Evolutionary conservation across 2,329 filamentous ascomycete genomes (phyloP).

Genomic region (Lojkania enalia): DNA sequence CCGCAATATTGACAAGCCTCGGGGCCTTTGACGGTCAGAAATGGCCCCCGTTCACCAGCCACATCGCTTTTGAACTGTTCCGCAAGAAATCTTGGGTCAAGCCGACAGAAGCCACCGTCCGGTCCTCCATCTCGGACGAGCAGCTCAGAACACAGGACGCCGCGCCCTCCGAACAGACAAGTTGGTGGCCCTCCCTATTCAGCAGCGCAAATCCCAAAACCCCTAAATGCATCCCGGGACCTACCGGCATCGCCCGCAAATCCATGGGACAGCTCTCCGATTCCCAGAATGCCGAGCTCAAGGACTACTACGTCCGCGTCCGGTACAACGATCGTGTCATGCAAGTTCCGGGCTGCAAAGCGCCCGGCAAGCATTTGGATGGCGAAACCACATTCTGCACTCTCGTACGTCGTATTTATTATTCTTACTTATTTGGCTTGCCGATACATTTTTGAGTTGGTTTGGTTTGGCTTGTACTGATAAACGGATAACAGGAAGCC

Average conservation of each 20-base stretch:
- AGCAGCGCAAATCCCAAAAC: slow-evolving; percentile 27
- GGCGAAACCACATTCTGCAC: slow-evolving; percentile 92
- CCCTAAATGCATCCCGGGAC: slow-evolving; percentile 4
- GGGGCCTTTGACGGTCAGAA: slow-evolving; percentile 72
- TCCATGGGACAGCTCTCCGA: slow-evolving; percentile 59
- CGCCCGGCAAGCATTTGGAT: slow-evolving; percentile 77
- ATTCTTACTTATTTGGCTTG: slow-evolving; percentile 1
- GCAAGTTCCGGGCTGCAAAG: slow-evolving; percentile 77
- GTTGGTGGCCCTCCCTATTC: slow-evolving; percentile 46
- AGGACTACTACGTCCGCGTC: slow-evolving; percentile 84
- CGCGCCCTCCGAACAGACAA: slow-evolving; percentile 18
- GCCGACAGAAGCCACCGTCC: slow-evolving; percentile 6
- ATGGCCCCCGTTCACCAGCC: slow-evolving; percentile 94
- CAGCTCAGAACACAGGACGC: slow-evolving; percentile 5
- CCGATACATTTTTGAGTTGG: too few species aligned
- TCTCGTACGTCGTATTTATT: slow-evolving; percentile 58
- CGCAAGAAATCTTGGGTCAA: slow-evolving; percentile 49
- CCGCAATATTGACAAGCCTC: slow-evolving; percentile 73
- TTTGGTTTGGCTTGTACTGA: too few species aligned
- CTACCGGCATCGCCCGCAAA: slow-evolving; percentile 62
- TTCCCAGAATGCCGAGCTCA: slow-evolving; percentile 62
- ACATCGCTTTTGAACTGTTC: slow-evolving; percentile 90
- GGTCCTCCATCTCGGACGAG: slow-evolving; percentile 4
- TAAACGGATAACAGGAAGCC: slow-evolving; percentile 63
- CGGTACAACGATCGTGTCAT: slow-evolving; percentile 89